Percentiles rank a stretch among this genome's conserved stretches.
Conservation (phyloP, 805 yeast genomes). For the Candida suzukii region DNA sequence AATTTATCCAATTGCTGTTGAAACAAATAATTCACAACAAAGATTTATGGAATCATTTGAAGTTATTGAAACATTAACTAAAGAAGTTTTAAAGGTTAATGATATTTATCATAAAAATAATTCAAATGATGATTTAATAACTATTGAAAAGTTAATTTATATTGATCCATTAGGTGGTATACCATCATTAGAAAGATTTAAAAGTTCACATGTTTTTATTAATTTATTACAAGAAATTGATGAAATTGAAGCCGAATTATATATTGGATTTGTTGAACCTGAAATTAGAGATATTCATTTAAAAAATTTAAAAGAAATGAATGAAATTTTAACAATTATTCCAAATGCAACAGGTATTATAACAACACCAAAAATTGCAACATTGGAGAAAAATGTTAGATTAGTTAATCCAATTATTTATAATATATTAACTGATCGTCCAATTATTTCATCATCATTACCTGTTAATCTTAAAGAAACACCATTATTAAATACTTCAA, state of each 20-base stretch:
- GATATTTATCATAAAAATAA: constrained; percentile 7
- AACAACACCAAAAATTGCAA: constrained; percentile 76
- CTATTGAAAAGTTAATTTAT: constrained; percentile 75
- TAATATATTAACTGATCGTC: constrained; percentile 86
- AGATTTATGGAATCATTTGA: constrained; percentile 31
- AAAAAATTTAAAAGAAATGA: constrained; percentile 62
- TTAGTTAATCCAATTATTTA: constrained; percentile 79
- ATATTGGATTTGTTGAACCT: constrained; percentile 46
- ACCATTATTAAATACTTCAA: constrained; percentile 67
- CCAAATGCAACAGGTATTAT: constrained; percentile 68
- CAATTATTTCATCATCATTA: constrained; percentile 82
- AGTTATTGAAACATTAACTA: constrained; percentile 31
- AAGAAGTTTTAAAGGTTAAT: constrained; percentile 24
- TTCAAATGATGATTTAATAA: constrained; percentile 23
- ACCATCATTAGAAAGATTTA: constrained; percentile 76
- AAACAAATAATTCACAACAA: constrained; percentile 23
- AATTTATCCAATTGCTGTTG: constrained; percentile 50
- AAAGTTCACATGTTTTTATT: constrained; percentile 80
- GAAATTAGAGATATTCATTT: constrained; percentile 45
- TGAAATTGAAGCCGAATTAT: constrained; percentile 56
- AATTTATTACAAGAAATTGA: constrained; percentile 78
- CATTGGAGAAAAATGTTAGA: constrained; percentile 24
- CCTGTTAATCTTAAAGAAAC: constrained; percentile 58
- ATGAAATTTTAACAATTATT: constrained; percentile 40
- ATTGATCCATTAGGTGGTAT: constrained; percentile 85